Conservation (phyloP, 371 early-diverging fungal species). For the Syncephalastrum monosporum region DNA sequence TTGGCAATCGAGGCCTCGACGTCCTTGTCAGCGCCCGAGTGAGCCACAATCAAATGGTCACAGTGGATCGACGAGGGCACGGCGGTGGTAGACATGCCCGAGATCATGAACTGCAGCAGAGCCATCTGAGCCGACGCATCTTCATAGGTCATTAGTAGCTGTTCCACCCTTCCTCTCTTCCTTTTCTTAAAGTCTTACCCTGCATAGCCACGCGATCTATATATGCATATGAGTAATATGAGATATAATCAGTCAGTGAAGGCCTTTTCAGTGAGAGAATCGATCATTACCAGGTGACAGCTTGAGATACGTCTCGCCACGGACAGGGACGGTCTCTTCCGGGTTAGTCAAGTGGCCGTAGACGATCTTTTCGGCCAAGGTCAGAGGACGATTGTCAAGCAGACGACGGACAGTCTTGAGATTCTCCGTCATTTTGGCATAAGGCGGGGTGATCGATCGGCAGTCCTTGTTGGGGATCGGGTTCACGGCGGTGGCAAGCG, state of each 20-base stretch:
- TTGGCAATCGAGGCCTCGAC: conserved; percentile 62
- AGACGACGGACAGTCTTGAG: conserved; percentile 55
- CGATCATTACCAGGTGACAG: conserved; percentile 61
- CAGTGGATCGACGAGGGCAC: conserved; percentile 92
- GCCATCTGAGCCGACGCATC: conserved; percentile 90
- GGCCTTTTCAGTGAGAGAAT: background rate
- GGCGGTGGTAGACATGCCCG: conserved; percentile 80
- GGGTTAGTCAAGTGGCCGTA: conserved; percentile 91
- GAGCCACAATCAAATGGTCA: conserved; percentile 90
- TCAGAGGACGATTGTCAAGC: conserved; percentile 66
- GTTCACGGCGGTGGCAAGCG: conserved; percentile 27
- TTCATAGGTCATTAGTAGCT: conserved; percentile 8
- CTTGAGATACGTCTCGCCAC: conserved; percentile 72
- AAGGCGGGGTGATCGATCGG: conserved; percentile 59
- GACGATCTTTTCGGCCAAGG: conserved; percentile 93
- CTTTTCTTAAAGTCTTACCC: conserved; percentile 27
- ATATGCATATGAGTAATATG: background rate
- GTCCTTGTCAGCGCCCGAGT: conserved; percentile 75
- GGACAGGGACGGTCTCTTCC: conserved; percentile 62
- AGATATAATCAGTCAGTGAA: background rate
- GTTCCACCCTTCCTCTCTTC: background rate
- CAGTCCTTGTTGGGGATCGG: conserved; percentile 53
- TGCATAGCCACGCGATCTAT: conserved; percentile 82
- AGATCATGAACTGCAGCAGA: conserved; percentile 90
- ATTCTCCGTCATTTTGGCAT: conserved; percentile 54